Percentiles rank a stretch among this genome's conserved stretches.
phyloP scores from a whole-genome alignment of 2,329 filamentous ascomycete species.

The Penicillium psychrosexuale region DNA sequence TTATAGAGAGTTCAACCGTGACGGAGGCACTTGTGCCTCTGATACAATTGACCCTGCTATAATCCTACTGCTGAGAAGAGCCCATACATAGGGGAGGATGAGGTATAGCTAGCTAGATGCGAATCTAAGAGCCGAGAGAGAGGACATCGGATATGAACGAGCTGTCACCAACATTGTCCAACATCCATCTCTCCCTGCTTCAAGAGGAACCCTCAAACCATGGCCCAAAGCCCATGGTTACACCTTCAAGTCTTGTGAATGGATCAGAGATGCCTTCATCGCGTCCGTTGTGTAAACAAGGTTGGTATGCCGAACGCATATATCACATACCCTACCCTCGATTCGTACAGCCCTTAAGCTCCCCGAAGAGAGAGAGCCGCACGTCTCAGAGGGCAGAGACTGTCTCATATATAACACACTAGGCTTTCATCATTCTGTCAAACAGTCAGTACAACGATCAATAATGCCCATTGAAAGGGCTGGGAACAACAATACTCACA shows the following conservation, averaged over 20 bases:
- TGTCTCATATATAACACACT: constrained; percentile 88
- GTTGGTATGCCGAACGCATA: constrained; percentile 98
- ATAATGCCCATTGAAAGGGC: constrained; percentile 2
- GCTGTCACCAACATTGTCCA: constrained; percentile 2
- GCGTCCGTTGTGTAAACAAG: constrained; percentile 97
- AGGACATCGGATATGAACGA: background rate
- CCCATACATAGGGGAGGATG: background rate
- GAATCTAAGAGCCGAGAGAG: background rate
- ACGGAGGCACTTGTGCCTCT: background rate
- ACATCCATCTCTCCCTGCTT: constrained; percentile 7
- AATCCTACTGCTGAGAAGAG: background rate
- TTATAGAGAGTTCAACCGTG: background rate
- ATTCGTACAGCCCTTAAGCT: constrained; percentile 82
- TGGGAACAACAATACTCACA: constrained; percentile 58
- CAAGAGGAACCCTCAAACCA: constrained; percentile 2
- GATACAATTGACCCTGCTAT: background rate
- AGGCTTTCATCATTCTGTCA: constrained; percentile 96
- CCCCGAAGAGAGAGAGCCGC: constrained; percentile 72
- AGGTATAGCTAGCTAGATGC: background rate
- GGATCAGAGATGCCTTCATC: constrained; percentile 94
- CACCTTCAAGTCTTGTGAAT: constrained; percentile 51
- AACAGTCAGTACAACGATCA: constrained; percentile 20
- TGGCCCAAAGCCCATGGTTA: constrained; percentile 18
- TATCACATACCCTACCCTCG: constrained; percentile 77
- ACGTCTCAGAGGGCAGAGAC: constrained; percentile 62